phyloP scores from a whole-genome alignment of 169 alveolate genomes.

The Prorocentrum cordatum region DNA sequence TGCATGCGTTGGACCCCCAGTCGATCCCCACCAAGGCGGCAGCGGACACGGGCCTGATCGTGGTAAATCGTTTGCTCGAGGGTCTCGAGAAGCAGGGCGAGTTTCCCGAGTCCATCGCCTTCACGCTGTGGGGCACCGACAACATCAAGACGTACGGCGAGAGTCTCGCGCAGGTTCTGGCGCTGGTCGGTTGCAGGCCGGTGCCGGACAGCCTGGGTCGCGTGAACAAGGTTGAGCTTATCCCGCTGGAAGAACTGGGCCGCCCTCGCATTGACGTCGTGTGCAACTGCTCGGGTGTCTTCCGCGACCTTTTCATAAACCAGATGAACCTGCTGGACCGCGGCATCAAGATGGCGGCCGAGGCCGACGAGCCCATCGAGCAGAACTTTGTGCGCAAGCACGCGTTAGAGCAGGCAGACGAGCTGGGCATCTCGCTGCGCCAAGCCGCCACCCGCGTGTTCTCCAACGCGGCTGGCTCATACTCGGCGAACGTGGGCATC shows the following conservation, averaged over 20 bases:
- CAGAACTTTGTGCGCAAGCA: slow-evolving; percentile 66
- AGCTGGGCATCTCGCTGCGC: slow-evolving; percentile 53
- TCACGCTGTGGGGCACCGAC: slow-evolving; percentile 70
- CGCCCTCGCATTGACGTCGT: slow-evolving; percentile 61
- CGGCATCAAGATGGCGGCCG: slow-evolving; percentile 67
- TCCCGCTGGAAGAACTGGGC: slow-evolving; percentile 67
- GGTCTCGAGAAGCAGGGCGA: slow-evolving; percentile 41
- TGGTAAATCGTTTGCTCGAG: slow-evolving; percentile 62
- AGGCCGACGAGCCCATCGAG: slow-evolving; percentile 70
- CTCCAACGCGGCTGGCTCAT: slow-evolving; percentile 69
- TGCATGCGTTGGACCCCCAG: slow-evolving; percentile 70
- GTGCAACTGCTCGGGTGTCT: slow-evolving; percentile 70
- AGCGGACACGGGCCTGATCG: slow-evolving; percentile 55
- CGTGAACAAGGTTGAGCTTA: slow-evolving; percentile 67
- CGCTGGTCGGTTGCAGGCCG: slow-evolving; percentile 64
- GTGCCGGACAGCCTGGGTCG: slow-evolving; percentile 66
- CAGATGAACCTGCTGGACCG: slow-evolving; percentile 71
- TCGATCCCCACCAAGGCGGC: slow-evolving; percentile 71
- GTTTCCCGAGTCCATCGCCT: slow-evolving; percentile 70
- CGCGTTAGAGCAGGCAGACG: slow-evolving; percentile 66
- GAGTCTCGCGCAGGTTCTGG: too few relatives aligned
- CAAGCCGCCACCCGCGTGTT: slow-evolving; percentile 70
- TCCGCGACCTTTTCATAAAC: slow-evolving; percentile 70
- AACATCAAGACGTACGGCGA: too few relatives aligned
- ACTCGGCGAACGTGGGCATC: slow-evolving; percentile 70